Base-by-base conservation (phyloP, 192 early-diverging fungal genomes). In the Gaertneriomyces semiglobifer region DNA sequence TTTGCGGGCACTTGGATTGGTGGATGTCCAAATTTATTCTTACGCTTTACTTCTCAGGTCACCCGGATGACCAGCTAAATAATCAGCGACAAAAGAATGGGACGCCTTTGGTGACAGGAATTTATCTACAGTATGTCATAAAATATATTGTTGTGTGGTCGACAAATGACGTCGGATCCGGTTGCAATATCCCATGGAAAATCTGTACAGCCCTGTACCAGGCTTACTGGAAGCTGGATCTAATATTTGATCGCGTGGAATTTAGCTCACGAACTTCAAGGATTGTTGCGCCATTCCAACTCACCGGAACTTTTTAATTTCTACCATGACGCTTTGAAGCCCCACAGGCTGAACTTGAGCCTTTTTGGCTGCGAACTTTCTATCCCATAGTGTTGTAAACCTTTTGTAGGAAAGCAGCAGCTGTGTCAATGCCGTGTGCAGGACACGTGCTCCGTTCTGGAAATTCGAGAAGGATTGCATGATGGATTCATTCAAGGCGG, bases 401-500 rank as follows among this genome's bases (percentile, higher is more conserved):
- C 88, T 83, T 25, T 91, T 94, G 80, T 97, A 98, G 79, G 92
- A 95, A 20, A 99, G 80, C 14, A 96, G 85, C 18, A 96, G 79
- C 77, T 93, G 90, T 16, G 92, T 90, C 7, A 97, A 77, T 1
- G 91, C 89, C 11, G 88, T 84, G 69, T 99, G 96, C 53, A 97
- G 77, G 18, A 96, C 90, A n/a, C 86, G 75, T 0, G 93, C 92
- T 9, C 96, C 94, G 53, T 94, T 97, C 63, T 90, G 91, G 74
- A 95, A 97, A 79, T 95, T 97, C 48, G 93, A 88, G 70, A 99
- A 99, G 66, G 88, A 84, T 66, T 94, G 92, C 56, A 93, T 89
- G 20, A 97, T 88, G 6, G 89, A 88, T 19, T 85, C 81, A 58
- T 96, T 95, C 67, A 99, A 88, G 14, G 79, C 74, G 3, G 82